These are phyloP conservation scores for Geosiphon pyriformis DNA, from an alignment of 192 early-diverging fungal genomes.

Conservation along the genomic window DNA sequence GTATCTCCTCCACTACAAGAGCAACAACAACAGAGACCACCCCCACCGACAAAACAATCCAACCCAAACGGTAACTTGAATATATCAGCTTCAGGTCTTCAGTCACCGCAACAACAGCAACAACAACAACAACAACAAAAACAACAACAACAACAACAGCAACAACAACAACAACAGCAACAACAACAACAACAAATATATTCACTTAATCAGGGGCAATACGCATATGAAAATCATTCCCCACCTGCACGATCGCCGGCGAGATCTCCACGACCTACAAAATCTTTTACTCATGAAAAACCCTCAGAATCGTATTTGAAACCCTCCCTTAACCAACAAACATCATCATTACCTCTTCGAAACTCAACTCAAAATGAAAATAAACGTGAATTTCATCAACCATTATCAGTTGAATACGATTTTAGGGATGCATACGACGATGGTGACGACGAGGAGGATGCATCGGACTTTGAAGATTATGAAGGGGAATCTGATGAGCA, in stretches of 20 bases:
- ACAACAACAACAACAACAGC: conserved; percentile 2
- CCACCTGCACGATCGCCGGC: conserved; percentile 1
- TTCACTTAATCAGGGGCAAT: not conserved
- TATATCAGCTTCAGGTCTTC: not conserved
- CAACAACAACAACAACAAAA: not conserved
- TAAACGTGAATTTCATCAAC: not conserved
- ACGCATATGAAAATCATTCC: not conserved
- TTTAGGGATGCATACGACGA: not conserved
- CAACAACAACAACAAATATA: not conserved
- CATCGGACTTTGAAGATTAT: not conserved
- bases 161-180: conserved; percentile 2
- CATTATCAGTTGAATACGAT: not conserved
- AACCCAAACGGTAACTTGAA: not conserved
- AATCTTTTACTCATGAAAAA: not conserved
- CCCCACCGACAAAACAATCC: not conserved
- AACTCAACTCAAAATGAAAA: too few relatives aligned
- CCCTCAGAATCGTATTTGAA: conserved; percentile 10
- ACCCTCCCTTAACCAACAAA: conserved; percentile 2
- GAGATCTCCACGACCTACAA: not conserved
- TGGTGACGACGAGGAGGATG: not conserved
- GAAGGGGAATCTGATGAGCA: not conserved
- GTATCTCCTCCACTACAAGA: not conserved
- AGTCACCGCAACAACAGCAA: not conserved
- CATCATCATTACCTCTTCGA: not conserved
- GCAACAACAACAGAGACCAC: not conserved